Percentiles rank a stretch among this genome's conserved stretches.
These are phyloP conservation scores for Tolypocladium tundrense DNA, from an alignment of 2,329 filamentous ascomycete species.

Conservation along the genomic window DNA sequence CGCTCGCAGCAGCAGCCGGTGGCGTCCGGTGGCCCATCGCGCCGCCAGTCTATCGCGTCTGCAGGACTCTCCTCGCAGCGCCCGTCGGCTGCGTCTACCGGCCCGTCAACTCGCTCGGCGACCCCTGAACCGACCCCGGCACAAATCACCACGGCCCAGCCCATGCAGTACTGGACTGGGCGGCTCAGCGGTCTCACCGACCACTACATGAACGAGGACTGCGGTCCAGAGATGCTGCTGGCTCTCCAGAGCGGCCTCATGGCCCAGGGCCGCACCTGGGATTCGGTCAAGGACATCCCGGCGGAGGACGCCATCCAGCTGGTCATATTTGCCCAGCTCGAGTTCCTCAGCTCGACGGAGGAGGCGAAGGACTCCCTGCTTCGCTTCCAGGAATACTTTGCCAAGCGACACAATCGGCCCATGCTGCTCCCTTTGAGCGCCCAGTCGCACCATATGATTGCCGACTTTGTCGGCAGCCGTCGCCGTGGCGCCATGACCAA, in stretches of 20 bases:
- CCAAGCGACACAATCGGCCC: constrained; percentile 26
- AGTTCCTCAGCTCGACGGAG: constrained; percentile 33
- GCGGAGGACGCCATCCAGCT: constrained; percentile 30
- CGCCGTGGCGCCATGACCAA: background rate
- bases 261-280: constrained; percentile 14
- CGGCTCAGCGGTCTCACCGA: constrained; percentile 32
- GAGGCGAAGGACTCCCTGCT: constrained; percentile 37
- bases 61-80: constrained; percentile 1
- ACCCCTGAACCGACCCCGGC: constrained; percentile 12
- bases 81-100: background rate
- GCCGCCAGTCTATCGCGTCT: background rate
- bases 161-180: constrained; percentile 50
- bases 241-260: constrained; percentile 39
- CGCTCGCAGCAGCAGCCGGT: background rate
- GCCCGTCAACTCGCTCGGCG: constrained; percentile 1
- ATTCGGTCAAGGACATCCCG: constrained; percentile 1
- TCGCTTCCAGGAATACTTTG: constrained; percentile 39
- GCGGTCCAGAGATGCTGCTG: constrained; percentile 9
- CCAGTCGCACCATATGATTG: constrained; percentile 20
- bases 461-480: constrained; percentile 15
- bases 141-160: constrained; percentile 30
- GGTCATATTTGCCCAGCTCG: constrained; percentile 36
- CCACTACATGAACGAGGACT: background rate
- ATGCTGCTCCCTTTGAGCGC: constrained; percentile 28
- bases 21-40: background rate